Percentiles rank a stretch among this genome's conserved stretches.
These are phyloP conservation scores for Reutealis trisperma DNA, from an alignment of 345 rosid species.

Conservation along the genomic window DNA sequence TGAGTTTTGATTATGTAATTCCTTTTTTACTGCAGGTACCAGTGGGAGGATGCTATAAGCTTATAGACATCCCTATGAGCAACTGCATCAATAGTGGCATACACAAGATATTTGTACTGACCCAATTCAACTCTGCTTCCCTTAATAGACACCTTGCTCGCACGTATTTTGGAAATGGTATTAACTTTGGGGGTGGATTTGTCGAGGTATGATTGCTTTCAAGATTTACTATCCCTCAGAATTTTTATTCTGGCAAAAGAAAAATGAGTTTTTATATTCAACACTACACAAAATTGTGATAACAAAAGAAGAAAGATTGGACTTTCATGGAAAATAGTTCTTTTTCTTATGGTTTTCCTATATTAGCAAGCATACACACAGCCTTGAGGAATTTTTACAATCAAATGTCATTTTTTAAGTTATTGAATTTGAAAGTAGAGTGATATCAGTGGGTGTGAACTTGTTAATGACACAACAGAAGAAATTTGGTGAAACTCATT, in stretches of 20 bases:
- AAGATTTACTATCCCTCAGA: neutral
- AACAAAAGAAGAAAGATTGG: neutral
- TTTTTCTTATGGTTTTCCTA: neutral
- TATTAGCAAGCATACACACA: no score
- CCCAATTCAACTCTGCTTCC: constrained; percentile 95
- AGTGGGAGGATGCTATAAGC: constrained; percentile 91
- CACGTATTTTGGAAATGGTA: constrained; percentile 88
- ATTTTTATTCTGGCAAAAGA: neutral
- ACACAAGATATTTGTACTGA: constrained; percentile 89
- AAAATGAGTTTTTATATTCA: neutral
- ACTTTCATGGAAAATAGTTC: neutral
- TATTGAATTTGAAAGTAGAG: neutral
- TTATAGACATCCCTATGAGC: constrained; percentile 97
- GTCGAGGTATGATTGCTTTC: constrained; percentile 67
- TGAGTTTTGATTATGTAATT: constrained; percentile 8
- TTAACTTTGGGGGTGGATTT: constrained; percentile 91
- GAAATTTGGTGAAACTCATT: neutral
- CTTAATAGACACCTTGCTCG: constrained; percentile 91
- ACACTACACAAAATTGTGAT: neutral
- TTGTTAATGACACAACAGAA: no score
- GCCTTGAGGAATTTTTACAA: neutral
- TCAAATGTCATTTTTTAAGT: neutral
- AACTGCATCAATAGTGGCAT: constrained; percentile 93
- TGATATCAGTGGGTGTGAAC: neutral
- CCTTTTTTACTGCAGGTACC: constrained; percentile 60